Base-by-base conservation (phyloP, 2,329 filamentous ascomycete genomes). In the Hymenotorrendiella dingleyae region DNA sequence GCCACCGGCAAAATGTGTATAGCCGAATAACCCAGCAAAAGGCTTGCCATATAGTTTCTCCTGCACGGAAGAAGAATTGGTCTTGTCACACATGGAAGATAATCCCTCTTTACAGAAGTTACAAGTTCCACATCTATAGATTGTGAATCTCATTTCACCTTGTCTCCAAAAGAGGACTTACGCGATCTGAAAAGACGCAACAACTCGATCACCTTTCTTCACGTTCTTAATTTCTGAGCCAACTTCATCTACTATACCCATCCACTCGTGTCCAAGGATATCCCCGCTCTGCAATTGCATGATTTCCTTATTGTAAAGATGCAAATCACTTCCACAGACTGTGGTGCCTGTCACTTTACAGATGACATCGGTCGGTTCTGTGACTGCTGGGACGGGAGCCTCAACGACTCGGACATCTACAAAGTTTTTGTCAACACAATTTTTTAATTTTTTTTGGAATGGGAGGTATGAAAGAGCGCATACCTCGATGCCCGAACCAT, bases 111-210 rank as follows among this genome's bases (percentile, higher is more conserved):
- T 56, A 54, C 80, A 83, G 1, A 74, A 70, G 9, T 66, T 64
- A 53, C 80, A 84, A 4, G 62, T 62, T 0, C 69, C 69, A 50
- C 70, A 73, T 33, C 46, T 49, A 34, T 4, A 24, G 9, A 8
- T 22, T 24, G 27, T 34, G 27, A 39, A 19, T 33, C 14, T n/a
- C 11, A 21, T 38, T 34, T 32, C 35, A 6, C 23, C 8, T 32
- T 6, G 12, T 11, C 8, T 2, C 7, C 2, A 19, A 12, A 20
- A 6, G 6, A 32, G 30, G 39, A 70, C 72, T 48, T 70, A 75
- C 4, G 78, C 76, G 53, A 83, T 82, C 51, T 81, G 78, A 64
- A 83, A 84, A n/a, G 72, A 74, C 7, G 77, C 78, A 2, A 84
- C 79, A 1, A 81, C 77, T 19, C 67, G 63, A 47, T 82, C 72